Base-by-base conservation (phyloP, 148 eudicot genomes). In the Dianthus caryophyllus region DNA sequence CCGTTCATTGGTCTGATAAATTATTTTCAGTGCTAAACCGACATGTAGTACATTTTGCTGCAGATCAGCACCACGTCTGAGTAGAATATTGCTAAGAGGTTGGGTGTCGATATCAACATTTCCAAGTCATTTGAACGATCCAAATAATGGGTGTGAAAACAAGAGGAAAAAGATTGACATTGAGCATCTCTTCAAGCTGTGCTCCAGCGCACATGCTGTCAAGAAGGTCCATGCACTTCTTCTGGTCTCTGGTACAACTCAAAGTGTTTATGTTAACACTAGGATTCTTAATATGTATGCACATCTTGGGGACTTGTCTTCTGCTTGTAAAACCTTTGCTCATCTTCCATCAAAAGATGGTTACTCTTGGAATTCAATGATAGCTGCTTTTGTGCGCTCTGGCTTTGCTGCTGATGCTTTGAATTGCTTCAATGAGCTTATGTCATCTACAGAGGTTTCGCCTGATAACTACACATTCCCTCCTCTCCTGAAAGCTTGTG, bases 391-490 rank as follows among this genome's bases (percentile, higher is more conserved):
- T 60, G 88, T 84, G 16, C 88, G 96, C 24, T 70, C 71, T 47
- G 80, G 80, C 11, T 67, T 61, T 64, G 77, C 63, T 39, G 44
- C 33, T 67, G 84, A 82, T 56, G 87, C 91, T 57, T 55, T 82
- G 47, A 81, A 64, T 47, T 86, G 96, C 77, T 74, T 84, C 61
- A 60, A 69, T 68, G 77, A 77, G 67, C 67, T 84, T 81, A 49
- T 79, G 58, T 71, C 61, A 21, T 72, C 75, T 9, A 59, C 80
- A 57, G 74, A 77, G 70, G 85, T 79, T 74, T 65, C 54, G 62
- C 96, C 91, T 43, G 96, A 88, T 79, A 81, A 80, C 61, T 85
- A 84, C 77, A 86, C 91, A 48, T 88, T 86, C 74, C 87, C 91
- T 20, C 84, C 91, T 13, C 73, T 81, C 54, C 66, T 88, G 76